phyloP scores from a whole-genome alignment of 129 eudicot genomes.

The Flaveria linearis region DNA sequence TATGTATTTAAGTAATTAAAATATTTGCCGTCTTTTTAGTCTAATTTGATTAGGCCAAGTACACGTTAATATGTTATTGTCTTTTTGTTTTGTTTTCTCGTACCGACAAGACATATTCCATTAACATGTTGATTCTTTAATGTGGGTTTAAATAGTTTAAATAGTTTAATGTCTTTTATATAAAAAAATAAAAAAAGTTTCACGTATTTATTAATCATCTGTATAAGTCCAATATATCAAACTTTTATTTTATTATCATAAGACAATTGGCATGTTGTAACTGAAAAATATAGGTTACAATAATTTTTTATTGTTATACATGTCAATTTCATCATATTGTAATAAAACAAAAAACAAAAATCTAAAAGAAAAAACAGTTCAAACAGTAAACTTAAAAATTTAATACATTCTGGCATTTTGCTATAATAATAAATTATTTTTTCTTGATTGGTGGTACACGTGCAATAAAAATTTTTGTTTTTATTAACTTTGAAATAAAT shows the following conservation, averaged over 20 bases:
- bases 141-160: neutral
- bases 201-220: neutral
- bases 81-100: slow-evolving; percentile 13
- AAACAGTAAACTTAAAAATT: too few species aligned
- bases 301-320: too few species aligned
- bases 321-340: too few species aligned
- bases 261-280: neutral
- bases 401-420: too few species aligned
- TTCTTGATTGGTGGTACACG: neutral
- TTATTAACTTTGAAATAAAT: slow-evolving; percentile 3
- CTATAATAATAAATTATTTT: neutral
- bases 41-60: neutral
- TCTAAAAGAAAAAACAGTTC: too few species aligned
- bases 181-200: neutral
- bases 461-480: neutral
- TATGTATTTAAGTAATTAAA: neutral
- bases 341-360: too few species aligned
- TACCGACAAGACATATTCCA: slow-evolving; percentile 9
- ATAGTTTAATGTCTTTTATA: neutral
- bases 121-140: neutral
- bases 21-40: slow-evolving; percentile 18
- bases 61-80: slow-evolving; percentile 4
- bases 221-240: neutral
- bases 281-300: neutral
- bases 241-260: neutral